Conservation (phyloP, 1,284 basidiomycete genomes). For the Ganoderma sp. region DNA sequence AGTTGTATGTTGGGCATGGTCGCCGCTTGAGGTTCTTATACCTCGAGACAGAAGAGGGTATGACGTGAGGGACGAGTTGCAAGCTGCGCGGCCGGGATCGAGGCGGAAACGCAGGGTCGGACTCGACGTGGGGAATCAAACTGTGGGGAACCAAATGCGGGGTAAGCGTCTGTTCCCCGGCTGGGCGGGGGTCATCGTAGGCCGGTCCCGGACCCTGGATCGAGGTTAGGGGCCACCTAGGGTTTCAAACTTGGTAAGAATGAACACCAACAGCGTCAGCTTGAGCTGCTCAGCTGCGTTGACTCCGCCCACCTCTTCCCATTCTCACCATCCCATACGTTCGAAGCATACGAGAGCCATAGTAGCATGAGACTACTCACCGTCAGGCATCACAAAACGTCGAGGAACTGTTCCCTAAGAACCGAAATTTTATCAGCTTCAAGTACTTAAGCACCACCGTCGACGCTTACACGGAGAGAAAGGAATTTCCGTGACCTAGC, state of each 20-base stretch:
- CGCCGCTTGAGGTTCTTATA: constrained; percentile 10
- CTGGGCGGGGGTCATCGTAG: neutral
- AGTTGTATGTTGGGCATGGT: constrained; percentile 17
- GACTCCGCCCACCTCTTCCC: neutral
- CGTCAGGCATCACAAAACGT: too few species aligned
- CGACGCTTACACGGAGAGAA: too few species aligned
- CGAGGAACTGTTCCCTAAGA: too few species aligned
- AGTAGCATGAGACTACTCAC: too few species aligned
- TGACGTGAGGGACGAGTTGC: neutral
- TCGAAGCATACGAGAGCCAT: too few species aligned
- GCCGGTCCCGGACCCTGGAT: constrained; percentile 2
- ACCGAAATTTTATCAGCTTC: too few species aligned
- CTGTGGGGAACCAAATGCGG: constrained; percentile 24
- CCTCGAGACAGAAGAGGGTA: neutral
- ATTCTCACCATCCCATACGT: neutral
- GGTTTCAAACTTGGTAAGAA: neutral
- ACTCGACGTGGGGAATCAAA: constrained; percentile 14
- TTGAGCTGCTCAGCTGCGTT: neutral
- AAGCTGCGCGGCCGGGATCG: neutral
- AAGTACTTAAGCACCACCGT: too few species aligned
- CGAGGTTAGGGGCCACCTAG: constrained; percentile 11
- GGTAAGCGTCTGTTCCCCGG: constrained; percentile 16
- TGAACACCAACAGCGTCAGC: neutral
- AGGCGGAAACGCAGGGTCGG: constrained; percentile 4
- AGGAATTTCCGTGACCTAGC: too few species aligned